Evolutionary conservation across 169 alveolate genomes (phyloP), one percentile per base, ranked within the genome.

Genomic region (Plasmodium gonderi): DNA sequence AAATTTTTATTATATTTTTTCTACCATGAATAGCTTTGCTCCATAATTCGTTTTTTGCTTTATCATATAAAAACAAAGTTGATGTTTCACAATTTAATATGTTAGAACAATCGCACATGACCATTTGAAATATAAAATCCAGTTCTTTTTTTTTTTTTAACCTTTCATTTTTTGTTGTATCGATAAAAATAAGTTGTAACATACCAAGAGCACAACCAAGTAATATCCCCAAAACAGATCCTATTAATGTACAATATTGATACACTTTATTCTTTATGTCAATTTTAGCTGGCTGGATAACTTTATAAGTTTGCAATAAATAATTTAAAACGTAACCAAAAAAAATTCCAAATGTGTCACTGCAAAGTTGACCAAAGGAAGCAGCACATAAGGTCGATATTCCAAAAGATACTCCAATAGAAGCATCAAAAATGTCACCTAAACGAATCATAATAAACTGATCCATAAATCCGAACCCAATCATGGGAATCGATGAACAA

Each of bases 1-100:
- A 72, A 47, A 82, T 82, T 47, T 82, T 82, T 9, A 82, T 82
- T 20, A 82, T 82, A 68, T 82, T 67, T 82, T 82, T 82, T 69
- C 92, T 68, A 5, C 92, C 92, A 82, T 82, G 92, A 36, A 82
- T 82, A 23, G 92, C 92, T 82, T 82, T 82, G 54, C 92, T 82
- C 92, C 92, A 82, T 68, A 82, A 82, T 11, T 82, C 92, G 23
- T 82, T 82, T 82, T 82, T 82, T 33, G 81, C 83, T 33, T 82
- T 82, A 33, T 82, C 92, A 75, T 82, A 82, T 36, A 82, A 40
- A 82, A 82, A 82, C 20, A 82, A 54, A 9, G 92, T 82, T 4
- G 92, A 82, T 7, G 92, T 20, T 82, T 82, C 92, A 75, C 92
- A 82, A 40, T 82, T 82, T 69, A 82, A 69, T 23, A 82, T 74